Evolutionary conservation across 345 rosid species (phyloP).

Genomic region (Populus pruinosa): DNA sequence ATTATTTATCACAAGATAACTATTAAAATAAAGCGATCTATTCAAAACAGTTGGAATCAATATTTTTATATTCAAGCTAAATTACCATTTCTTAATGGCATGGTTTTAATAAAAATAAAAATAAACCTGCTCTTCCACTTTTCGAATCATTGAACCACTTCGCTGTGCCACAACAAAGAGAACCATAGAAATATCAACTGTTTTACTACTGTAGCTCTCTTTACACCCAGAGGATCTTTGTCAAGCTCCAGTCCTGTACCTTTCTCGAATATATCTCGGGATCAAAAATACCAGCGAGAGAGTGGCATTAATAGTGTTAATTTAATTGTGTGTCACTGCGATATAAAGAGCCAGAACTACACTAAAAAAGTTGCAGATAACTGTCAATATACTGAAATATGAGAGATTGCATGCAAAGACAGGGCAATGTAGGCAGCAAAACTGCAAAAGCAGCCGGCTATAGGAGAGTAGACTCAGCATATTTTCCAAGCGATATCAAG

Average conservation of each 20-base stretch:
- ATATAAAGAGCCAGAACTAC: slow-evolving; percentile 24
- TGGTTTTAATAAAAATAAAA: neutral
- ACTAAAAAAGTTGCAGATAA: slow-evolving; percentile 34
- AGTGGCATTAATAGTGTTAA: neutral
- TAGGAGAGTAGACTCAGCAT: slow-evolving; percentile 18
- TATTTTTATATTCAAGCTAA: too few species aligned
- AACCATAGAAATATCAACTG: neutral
- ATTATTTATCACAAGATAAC: too few species aligned
- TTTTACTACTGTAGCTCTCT: slow-evolving; percentile 15
- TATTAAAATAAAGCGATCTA: too few species aligned
- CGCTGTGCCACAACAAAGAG: neutral
- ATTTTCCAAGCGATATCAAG: slow-evolving; percentile 23
- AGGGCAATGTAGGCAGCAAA: slow-evolving; percentile 6
- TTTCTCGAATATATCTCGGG: slow-evolving; percentile 50
- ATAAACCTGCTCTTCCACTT: neutral
- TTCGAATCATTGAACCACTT: neutral
- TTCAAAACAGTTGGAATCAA: too few species aligned
- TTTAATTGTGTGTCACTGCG: neutral
- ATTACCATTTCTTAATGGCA: too few species aligned
- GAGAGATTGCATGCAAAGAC: slow-evolving; percentile 12
- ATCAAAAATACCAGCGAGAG: slow-evolving; percentile 18
- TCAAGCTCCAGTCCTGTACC: slow-evolving; percentile 40
- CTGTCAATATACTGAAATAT: slow-evolving; percentile 22
- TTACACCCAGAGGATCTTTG: slow-evolving; percentile 37
- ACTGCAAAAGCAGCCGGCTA: slow-evolving; percentile 30